Evolutionary conservation across 345 rosid genomes (phyloP).

Genomic region (Salix arbutifolia): DNA sequence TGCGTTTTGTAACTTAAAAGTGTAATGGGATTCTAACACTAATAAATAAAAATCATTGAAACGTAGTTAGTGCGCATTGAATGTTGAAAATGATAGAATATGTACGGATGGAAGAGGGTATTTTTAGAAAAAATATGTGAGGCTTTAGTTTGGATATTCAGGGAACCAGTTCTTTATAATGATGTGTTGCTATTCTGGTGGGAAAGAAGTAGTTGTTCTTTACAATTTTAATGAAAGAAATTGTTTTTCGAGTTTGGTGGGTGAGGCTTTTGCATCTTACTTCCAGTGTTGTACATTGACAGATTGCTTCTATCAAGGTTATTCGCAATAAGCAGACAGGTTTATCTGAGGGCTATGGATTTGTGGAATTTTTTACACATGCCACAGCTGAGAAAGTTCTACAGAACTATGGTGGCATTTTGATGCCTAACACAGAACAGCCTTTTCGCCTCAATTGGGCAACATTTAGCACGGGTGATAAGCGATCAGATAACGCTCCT

Average conservation of each 20-base stretch:
- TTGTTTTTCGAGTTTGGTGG: neutral
- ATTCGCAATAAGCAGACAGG: conserved; percentile 92
- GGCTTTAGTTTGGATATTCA: neutral
- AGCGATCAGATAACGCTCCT: conserved; percentile 79
- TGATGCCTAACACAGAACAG: conserved; percentile 81
- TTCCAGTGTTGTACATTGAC: conserved; percentile 3
- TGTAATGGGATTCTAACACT: neutral
- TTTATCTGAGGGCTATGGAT: conserved; percentile 88
- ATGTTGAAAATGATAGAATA: neutral
- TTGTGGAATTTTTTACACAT: conserved; percentile 79
- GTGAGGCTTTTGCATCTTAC: neutral
- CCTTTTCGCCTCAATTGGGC: conserved; percentile 99
- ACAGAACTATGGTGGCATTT: conserved; percentile 52
- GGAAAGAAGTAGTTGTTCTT: neutral
- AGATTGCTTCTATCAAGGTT: conserved; percentile 85
- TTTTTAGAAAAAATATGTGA: neutral
- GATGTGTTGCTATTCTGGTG: neutral
- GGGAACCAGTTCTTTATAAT: too few relatives aligned
- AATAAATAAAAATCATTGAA: neutral
- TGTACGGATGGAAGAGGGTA: neutral
- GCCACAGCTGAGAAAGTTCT: conserved; percentile 84
- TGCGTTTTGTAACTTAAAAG: neutral
- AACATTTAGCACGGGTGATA: conserved; percentile 80
- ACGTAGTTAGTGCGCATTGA: neutral
- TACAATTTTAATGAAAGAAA: neutral